Evolutionary conservation across 805 yeast species (phyloP).

Genomic region (Yarrowia sp.): DNA sequence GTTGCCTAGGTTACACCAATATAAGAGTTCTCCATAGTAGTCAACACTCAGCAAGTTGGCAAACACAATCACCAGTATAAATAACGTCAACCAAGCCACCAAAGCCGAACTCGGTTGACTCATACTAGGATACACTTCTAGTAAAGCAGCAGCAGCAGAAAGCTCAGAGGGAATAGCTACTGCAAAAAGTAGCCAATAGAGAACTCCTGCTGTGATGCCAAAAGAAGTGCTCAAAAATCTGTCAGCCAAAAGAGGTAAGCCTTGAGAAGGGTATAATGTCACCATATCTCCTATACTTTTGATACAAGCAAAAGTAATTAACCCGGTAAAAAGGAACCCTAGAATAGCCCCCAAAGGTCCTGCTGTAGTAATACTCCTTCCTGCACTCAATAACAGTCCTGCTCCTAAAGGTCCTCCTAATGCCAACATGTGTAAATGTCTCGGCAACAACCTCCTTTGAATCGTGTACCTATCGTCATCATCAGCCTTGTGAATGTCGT

Average conservation of each 20-base stretch:
- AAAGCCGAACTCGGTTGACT: constrained; percentile 51
- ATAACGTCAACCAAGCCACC: constrained; percentile 68
- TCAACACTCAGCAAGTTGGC: constrained; percentile 68
- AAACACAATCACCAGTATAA: constrained; percentile 47
- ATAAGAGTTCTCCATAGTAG: constrained; percentile 73
- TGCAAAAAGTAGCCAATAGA: constrained; percentile 70
- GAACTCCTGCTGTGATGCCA: constrained; percentile 65
- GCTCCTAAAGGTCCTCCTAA: constrained; percentile 79
- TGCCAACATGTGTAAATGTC: constrained; percentile 76
- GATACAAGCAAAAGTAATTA: constrained; percentile 66
- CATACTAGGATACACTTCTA: constrained; percentile 61
- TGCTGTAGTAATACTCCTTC: constrained; percentile 68
- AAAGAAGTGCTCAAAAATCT: constrained; percentile 62
- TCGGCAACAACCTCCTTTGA: constrained; percentile 58
- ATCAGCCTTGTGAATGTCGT: constrained; percentile 27
- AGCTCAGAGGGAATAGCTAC: constrained; percentile 76
- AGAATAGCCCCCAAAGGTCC: constrained; percentile 76
- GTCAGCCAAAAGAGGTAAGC: constrained; percentile 70
- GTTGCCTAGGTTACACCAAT: constrained; percentile 57
- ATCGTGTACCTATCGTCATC: constrained; percentile 28
- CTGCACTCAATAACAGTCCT: constrained; percentile 66
- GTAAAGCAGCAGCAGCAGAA: constrained; percentile 74
- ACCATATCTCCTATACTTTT: constrained; percentile 79
- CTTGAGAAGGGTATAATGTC: constrained; percentile 72
- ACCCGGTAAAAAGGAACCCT: constrained; percentile 64